Evolutionary conservation across 306 rosid species (phyloP), one percentile per base, ranked within the genome.

Genomic region (Glycine latifolia): DNA sequence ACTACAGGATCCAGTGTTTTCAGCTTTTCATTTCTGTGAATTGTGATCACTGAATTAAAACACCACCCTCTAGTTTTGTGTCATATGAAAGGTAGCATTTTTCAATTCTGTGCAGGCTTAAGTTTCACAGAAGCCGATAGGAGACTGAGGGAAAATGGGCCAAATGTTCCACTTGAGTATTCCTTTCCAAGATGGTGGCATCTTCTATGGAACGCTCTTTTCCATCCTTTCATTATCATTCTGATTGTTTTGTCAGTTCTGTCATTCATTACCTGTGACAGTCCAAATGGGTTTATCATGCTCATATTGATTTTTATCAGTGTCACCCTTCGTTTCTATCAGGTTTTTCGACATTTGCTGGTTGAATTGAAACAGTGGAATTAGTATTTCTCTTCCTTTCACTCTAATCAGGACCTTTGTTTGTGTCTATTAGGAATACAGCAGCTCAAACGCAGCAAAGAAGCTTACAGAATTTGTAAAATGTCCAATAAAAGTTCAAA

Each of bases 381-480:
- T 8, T 4, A 15, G 12, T 49, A 4, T n/a, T 1, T 78, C 44
- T 66, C 35, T 52, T 67, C 41, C 44, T 53, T 17, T 70, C 37
- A 61, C 46, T 67, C 69, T 55, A 71, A 52, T 37, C 8, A 50
- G 43, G 46, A 68, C 17, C 75, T 56, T 75, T 44, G 2, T 17
- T 26, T 46, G 39, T 17, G 73, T 3, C n/a, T 75, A 65, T 77
- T 83, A 90, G 97, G 97, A 93, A 85, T 83, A 85, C 56, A 87
- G 82, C 88, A 91, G 94, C 71, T 93, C 97, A 84, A 93, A 90
- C 87, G 97, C 97, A 16, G 97, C 97, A 9, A 91, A 84, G 92
- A 87, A 86, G 81, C 97, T 93, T 58, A 86, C 97, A 35, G 94
- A 91, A 79, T 87, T 89, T 56, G 84, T 93, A 20, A 87, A 87